Base-by-base conservation (phyloP, 331 rosid genomes). In the Rhamnella rubrinervis region DNA sequence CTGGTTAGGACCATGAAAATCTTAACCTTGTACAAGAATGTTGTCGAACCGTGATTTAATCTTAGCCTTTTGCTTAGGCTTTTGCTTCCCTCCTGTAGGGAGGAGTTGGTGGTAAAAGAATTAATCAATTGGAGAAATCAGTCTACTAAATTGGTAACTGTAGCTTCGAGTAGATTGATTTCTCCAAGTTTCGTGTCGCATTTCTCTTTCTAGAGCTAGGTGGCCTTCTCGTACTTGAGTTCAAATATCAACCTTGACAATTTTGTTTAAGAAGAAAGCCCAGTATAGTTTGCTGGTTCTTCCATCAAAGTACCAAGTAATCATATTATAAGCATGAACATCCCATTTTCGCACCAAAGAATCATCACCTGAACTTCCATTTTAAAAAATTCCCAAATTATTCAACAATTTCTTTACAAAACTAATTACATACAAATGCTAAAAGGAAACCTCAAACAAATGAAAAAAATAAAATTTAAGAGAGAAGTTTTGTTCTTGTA, bases 21-120 rank as follows among this genome's bases (percentile, higher is more conserved):
- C 14, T 49, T 61, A 40, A 19, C 65, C 25, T 59, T 68, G 28
- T 68, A 15, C 51, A 5, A 73, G 44, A 51, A 60, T 20, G 38
- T 74, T 85, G 21, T 41, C 59, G 51, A 78, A 17, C 74, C 58
- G 58, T 76, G 83, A 67, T 84, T 80, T 93, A 66, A 93, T 47
- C 68, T n/a, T n/a, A n/a, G n/a, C n/a, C n/a, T n/a, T n/a, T n/a
- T n/a, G n/a, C n/a, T n/a, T 52, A 47, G 67, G 57, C 72, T n/a
- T n/a, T 70, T 82, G 56, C n/a, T n/a, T n/a, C n/a, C n/a, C n/a
- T 79, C 70, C 61, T 52, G 62, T 76, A 95, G 99, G 89, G 96
- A 87, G 99, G 99, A 75, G 97, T 89, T 39, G 85, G 96, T 66
- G 97, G 91, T 71, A 95, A 95, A 80, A 87, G 96, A 65, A 96